Conservation (phyloP, 2,329 filamentous ascomycete species). For the Drechslerella dactyloides region DNA sequence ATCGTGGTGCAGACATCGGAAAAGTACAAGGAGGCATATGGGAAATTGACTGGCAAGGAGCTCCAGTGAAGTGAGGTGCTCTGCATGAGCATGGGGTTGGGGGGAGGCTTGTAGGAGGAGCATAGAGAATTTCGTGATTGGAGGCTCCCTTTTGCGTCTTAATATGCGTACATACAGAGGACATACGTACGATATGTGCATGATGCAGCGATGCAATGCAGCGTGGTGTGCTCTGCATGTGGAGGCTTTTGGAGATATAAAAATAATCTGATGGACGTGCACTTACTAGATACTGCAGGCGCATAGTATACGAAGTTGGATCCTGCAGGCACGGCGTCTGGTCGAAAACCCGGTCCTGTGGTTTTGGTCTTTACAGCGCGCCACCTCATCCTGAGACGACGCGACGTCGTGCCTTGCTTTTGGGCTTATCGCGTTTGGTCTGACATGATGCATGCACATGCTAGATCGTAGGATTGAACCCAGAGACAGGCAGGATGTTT, state of each 20-base stretch:
- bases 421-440: not conserved
- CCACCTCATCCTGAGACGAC: constrained; percentile 4
- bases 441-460: not conserved
- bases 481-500: not conserved
- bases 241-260: constrained; percentile 32
- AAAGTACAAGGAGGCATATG: constrained; percentile 78
- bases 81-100: constrained; percentile 11
- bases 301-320: not conserved
- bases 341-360: constrained; percentile 38
- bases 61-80: constrained; percentile 14
- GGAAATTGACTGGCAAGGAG: constrained; percentile 67
- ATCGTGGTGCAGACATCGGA: constrained; percentile 71
- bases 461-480: not conserved
- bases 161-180: not conserved
- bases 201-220: not conserved
- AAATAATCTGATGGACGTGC: constrained; percentile 44
- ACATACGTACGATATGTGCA: not conserved
- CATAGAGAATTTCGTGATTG: constrained; percentile 8
- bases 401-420: not conserved
- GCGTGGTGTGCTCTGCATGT: not conserved
- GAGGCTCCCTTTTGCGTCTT: constrained; percentile 16
- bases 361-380: constrained; percentile 17
- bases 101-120: not conserved
- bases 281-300: not conserved
- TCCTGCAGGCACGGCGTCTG: constrained; percentile 1